Conservation (phyloP, 2,329 filamentous ascomycete species). For the Aspergillus fructus region DNA sequence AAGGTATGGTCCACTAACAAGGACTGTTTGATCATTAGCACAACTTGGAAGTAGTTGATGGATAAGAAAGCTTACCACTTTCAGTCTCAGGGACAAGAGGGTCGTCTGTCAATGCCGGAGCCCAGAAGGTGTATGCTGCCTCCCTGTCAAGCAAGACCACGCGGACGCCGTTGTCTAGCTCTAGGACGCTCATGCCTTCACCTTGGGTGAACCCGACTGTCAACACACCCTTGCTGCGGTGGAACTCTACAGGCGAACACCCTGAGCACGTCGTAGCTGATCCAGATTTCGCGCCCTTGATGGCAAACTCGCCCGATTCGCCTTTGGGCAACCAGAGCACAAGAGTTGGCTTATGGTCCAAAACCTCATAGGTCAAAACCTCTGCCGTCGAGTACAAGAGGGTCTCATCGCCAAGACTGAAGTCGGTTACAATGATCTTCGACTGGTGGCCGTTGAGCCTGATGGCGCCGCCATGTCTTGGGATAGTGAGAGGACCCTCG, state of each 20-base stretch:
- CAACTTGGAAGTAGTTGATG: not conserved
- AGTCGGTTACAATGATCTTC: conserved; percentile 63
- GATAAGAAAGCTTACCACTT: conserved; percentile 38
- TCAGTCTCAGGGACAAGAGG: conserved; percentile 47
- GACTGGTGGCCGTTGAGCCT: conserved; percentile 61
- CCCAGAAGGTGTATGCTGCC: conserved; percentile 59
- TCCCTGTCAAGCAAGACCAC: conserved; percentile 56
- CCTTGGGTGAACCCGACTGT: conserved; percentile 52
- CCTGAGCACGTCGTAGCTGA: conserved; percentile 40
- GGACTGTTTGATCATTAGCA: conserved; percentile 35
- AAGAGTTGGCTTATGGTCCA: conserved; percentile 49
- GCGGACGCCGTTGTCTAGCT: conserved; percentile 48
- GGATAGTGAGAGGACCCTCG: conserved; percentile 54
- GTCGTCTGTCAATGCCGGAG: conserved; percentile 50
- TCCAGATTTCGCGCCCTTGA: conserved; percentile 43
- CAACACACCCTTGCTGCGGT: conserved; percentile 41
- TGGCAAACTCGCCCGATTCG: conserved; percentile 55
- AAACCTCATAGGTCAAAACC: conserved; percentile 51
- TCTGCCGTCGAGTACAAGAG: conserved; percentile 59
- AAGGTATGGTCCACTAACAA: conserved; percentile 55
- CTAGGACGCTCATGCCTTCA: conserved; percentile 49
- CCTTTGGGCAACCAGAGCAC: conserved; percentile 56
- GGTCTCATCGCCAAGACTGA: conserved; percentile 52
- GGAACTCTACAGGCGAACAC: conserved; percentile 45
- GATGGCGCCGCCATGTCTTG: conserved; percentile 50